These are phyloP conservation scores for Penicillium digitatum DNA, from an alignment of 2,329 filamentous ascomycete genomes.

Conservation along the genomic window DNA sequence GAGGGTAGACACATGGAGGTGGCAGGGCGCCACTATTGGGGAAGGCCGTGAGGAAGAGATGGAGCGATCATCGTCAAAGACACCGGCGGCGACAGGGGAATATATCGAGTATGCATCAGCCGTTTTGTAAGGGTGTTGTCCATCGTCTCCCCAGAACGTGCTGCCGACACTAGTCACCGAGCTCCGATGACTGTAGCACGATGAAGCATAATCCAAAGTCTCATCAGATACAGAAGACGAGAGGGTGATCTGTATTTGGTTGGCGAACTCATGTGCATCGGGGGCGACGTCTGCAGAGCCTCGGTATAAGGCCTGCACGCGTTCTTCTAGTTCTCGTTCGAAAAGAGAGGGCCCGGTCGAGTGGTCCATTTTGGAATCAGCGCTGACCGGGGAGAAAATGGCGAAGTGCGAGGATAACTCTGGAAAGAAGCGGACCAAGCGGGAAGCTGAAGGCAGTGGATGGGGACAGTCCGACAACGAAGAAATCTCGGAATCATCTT, in stretches of 20 bases:
- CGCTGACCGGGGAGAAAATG: conserved; percentile 24
- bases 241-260: neutral
- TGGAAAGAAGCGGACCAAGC: conserved; percentile 29
- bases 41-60: neutral
- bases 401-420: conserved; percentile 29
- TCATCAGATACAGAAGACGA: conserved; percentile 28
- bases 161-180: conserved; percentile 35
- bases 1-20: neutral
- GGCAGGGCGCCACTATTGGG: neutral
- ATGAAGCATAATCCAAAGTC: conserved; percentile 30
- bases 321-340: conserved; percentile 16
- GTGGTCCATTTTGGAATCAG: conserved; percentile 8
- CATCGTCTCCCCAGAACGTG: conserved; percentile 17
- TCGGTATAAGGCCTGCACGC: conserved; percentile 17
- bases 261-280: neutral
- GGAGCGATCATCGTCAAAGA: conserved; percentile 35
- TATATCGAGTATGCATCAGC: conserved; percentile 26
- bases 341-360: conserved; percentile 1
- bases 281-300: neutral
- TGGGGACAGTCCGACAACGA: conserved; percentile 22
- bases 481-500: conserved; percentile 25
- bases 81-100: conserved; percentile 24
- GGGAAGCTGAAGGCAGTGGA: conserved; percentile 11
- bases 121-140: conserved; percentile 10
- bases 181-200: conserved; percentile 35